Base-by-base conservation (phyloP, 257 asterid genomes). In the Vinca minor region DNA sequence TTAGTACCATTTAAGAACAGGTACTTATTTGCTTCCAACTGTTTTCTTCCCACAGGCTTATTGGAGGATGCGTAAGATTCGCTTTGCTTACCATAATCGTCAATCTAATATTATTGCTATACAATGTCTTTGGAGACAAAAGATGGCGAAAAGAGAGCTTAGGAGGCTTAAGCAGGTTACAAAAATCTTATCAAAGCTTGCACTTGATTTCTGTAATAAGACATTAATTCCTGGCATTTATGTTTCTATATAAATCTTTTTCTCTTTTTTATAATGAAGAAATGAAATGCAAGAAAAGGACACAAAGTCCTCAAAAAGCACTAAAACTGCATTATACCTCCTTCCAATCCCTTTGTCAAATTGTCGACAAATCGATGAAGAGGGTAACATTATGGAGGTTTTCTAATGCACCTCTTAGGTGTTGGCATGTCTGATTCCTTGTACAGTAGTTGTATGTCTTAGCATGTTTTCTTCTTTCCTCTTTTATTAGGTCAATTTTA, bases 101-200 rank as follows among this genome's bases (percentile, higher is more conserved):
- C 99, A 85, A 69, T 79, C 89, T 62, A 76, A 84, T 47, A 85
- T 89, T 76, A 75, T 93, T 68, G 84, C 94, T 34, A 85, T 93
- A 68, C 99, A 93, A 80, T 87, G 97, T 76, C 84, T 80, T 73
- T 93, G 99, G 99, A 83, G 96, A 85, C 94, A 62, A 66, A 93
- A 89, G 76, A 66, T 89, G 85, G 97, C 99, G 12, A 85, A 81
- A 79, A 79, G 90, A 78, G 95, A 89, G 74, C 68, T 89, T 71
- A 77, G 90, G 78, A 85, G 73, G 84, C 99, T 93, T 75, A 93
- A 81, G 78, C 81, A 93, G 97, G 99, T 93, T 75, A 53, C n/a
- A n/a, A n/a, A n/a, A 59, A 57, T 25, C 46, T 41, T 35, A 20
- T 10, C 59, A 41, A 47, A 32, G 67, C 53, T 14, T 32, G 3